These are phyloP conservation scores for Choanephora cucurbitarum DNA, from an alignment of 371 early-diverging fungal genomes.

Conservation along the genomic window DNA sequence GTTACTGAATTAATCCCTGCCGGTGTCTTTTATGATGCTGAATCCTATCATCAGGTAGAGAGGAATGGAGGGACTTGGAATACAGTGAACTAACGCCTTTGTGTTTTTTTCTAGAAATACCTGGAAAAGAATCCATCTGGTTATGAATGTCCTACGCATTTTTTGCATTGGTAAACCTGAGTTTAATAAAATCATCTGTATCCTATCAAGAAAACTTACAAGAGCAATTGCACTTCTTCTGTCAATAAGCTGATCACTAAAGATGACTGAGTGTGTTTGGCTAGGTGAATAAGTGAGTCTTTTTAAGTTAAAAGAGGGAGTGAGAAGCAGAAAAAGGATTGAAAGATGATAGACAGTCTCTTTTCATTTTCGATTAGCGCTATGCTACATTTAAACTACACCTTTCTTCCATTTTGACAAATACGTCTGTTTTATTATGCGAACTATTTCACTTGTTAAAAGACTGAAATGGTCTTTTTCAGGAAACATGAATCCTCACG, in stretches of 20 bases:
- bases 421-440: conserved; percentile 34
- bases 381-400: too few species aligned
- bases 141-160: conserved; percentile 42
- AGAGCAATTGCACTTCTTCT: too few species aligned
- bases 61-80: conserved; percentile 32
- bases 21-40: conserved; percentile 81
- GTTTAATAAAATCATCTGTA: too few species aligned
- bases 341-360: too few species aligned
- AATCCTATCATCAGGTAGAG: conserved; percentile 81
- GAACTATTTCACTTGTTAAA: conserved; percentile 71
- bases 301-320: too few species aligned
- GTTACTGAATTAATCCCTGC: conserved; percentile 78
- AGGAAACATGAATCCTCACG: conserved; percentile 82
- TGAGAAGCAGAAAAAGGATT: too few species aligned
- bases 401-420: background rate
- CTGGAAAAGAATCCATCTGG: conserved; percentile 44
- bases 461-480: conserved; percentile 77
- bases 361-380: too few species aligned
- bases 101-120: conserved; percentile 39
- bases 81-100: too few species aligned
- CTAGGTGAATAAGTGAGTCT: too few species aligned
- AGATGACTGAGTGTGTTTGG: too few species aligned
- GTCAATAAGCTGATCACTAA: too few species aligned
- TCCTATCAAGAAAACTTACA: too few species aligned
- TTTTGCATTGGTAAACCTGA: conserved; percentile 36